Evolutionary conservation across 352 stramenopile species (phyloP).

Genomic region (Globisporangium rhizosaccharum): DNA sequence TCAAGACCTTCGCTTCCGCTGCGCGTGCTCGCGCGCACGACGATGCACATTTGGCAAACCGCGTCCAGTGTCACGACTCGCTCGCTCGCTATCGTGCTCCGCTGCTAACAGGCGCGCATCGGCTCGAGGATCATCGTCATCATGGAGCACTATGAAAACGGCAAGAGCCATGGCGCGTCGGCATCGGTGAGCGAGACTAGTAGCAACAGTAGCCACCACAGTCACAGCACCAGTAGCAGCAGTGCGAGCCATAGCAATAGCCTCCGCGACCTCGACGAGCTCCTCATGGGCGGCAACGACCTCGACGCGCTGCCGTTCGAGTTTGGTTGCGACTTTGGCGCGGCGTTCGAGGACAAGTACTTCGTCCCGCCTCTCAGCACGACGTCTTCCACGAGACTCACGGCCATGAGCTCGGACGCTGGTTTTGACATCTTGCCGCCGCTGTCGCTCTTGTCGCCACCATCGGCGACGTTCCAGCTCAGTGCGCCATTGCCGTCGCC

Average conservation of each 20-base stretch:
- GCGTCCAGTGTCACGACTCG: neutral
- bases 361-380: slow-evolving; percentile 10
- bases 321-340: slow-evolving; percentile 36
- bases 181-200: neutral
- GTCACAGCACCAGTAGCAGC: neutral
- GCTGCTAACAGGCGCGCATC: too few species aligned
- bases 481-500: slow-evolving; percentile 1
- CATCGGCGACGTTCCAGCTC: slow-evolving; percentile 2
- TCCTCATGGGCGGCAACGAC: slow-evolving; percentile 24
- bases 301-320: slow-evolving; percentile 33
- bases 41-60: slow-evolving; percentile 8
- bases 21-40: neutral
- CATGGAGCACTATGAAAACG: too few species aligned
- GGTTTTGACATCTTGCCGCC: slow-evolving; percentile 9
- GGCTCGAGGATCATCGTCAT: too few species aligned
- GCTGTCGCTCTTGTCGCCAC: slow-evolving; percentile 10
- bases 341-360: slow-evolving; percentile 29
- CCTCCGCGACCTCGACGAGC: slow-evolving; percentile 30
- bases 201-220: neutral
- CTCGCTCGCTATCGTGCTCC: too few species aligned
- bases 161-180: slow-evolving; percentile 3
- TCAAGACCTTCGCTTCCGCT: neutral
- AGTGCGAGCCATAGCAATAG: slow-evolving; percentile 5
- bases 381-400: neutral
- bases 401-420: slow-evolving; percentile 1